Base-by-base conservation (phyloP, 345 rosid genomes). In the Sisymbrium altissimum region DNA sequence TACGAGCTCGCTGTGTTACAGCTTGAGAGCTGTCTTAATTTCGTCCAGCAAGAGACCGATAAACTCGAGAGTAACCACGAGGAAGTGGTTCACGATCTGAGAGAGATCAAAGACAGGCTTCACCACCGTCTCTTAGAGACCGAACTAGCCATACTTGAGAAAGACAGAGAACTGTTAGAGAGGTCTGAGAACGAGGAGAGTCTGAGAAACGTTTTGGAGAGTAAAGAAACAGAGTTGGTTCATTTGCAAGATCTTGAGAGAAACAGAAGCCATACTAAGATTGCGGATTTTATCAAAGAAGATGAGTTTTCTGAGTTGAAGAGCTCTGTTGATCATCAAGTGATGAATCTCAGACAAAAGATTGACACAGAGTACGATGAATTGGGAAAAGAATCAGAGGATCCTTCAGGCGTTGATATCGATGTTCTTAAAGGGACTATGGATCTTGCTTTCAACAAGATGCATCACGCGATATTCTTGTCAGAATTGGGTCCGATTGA, bases 1-100 rank as follows among this genome's bases (percentile, higher is more conserved):
- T 91, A 93, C 56, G 91, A 90, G 36, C 80, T 93, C 35, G 96
- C 97, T 0, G 90, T 91, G 9, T 81, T 93, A 70, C 96, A 89
- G 58, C 78, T 91, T 3, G 88, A 93, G 53, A 91, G 87, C 41
- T 93, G 98, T 63, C 72, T 86, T 71, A 84, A 68, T 59, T 83
- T 93, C 58, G 96, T 93, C 38, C 85, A 79, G n/a, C 86, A 93
- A 66, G 94, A 91, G 78, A 71, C 87, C 0, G 97, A 82, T 15
- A 66, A 69, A 36, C 81, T 86, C 19, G 97, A 90, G 63, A 84
- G 70, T 39, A 71, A 79, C 68, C 93, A 89, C 35, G 82, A 84
- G 71, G 87, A 85, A 23, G 79, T 89, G 48, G 75, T 93, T 13
- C 61, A 64, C 7, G 98, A 93, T 64, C 79, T 93, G 53, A 75